A percentile compares a stretch with the other conserved stretches of the same genome.
Evolutionary conservation across 2,329 filamentous ascomycete species (phyloP).

Genomic region (Neocucurbitaria cava): DNA sequence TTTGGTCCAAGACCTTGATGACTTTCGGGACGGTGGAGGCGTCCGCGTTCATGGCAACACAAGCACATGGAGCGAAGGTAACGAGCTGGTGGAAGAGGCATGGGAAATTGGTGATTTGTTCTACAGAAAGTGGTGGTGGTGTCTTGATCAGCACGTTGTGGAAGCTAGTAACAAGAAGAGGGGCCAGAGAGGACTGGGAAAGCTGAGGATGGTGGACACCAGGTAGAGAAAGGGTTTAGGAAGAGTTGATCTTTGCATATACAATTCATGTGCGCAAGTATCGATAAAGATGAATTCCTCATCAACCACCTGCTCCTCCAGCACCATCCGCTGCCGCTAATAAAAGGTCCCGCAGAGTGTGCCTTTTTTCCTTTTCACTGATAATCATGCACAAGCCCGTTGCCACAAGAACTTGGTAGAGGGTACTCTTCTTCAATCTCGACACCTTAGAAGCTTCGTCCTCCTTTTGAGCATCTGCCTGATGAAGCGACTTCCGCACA

Average conservation of each 20-base stretch:
- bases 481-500: background rate
- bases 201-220: conserved; percentile 17
- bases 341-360: conserved; percentile 23
- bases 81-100: conserved; percentile 56
- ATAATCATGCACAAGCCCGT: conserved; percentile 44
- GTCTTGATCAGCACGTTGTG: conserved; percentile 63
- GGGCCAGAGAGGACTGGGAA: conserved; percentile 52
- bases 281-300: too few species aligned
- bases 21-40: conserved; percentile 56
- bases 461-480: background rate
- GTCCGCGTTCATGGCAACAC: conserved; percentile 39
- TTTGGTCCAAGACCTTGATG: conserved; percentile 65
- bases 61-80: conserved; percentile 55
- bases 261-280: too few species aligned
- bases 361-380: conserved; percentile 43
- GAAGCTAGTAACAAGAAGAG: conserved; percentile 62
- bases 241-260: background rate
- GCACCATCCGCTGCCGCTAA: conserved; percentile 11
- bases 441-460: conserved; percentile 5
- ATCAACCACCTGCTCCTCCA: conserved; percentile 17
- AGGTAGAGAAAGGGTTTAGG: background rate
- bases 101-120: conserved; percentile 68
- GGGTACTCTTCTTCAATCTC: conserved; percentile 23
- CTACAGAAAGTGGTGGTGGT: conserved; percentile 68
- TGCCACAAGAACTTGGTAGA: conserved; percentile 42